These are phyloP conservation scores for Aureobasidium namibiae DNA, from an alignment of 2,329 filamentous ascomycete species.

Conservation along the genomic window DNA sequence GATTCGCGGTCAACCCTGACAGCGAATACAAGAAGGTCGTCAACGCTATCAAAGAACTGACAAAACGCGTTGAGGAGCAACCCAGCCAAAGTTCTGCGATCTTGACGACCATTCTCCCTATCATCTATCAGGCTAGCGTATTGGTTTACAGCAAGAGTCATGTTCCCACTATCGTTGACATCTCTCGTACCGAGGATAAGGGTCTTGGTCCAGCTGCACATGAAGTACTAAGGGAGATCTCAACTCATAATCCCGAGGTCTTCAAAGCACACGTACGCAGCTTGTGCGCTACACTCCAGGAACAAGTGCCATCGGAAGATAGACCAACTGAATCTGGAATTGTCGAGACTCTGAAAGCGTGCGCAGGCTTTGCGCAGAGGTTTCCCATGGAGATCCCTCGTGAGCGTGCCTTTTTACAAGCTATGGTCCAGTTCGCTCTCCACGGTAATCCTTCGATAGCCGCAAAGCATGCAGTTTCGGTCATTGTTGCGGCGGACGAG, in stretches of 20 bases:
- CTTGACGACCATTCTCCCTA: constrained; percentile 69
- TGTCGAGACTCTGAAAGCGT: constrained; percentile 90
- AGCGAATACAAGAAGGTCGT: constrained; percentile 88
- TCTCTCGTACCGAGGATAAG: constrained; percentile 66
- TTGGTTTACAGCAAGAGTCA: constrained; percentile 93
- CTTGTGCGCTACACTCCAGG: constrained; percentile 76
- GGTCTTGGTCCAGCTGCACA: constrained; percentile 72
- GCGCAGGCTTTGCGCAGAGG: constrained; percentile 80
- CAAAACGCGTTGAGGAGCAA: constrained; percentile 67
- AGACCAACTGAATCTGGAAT: constrained; percentile 62
- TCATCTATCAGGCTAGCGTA: constrained; percentile 75
- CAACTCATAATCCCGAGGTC: constrained; percentile 76
- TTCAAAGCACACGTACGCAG: constrained; percentile 90
- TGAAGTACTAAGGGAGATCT: constrained; percentile 86
- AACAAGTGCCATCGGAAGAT: constrained; percentile 64
- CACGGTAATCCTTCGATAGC: constrained; percentile 73
- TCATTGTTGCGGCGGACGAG: constrained; percentile 70
- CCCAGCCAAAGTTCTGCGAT: constrained; percentile 51
- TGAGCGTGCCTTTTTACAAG: constrained; percentile 71
- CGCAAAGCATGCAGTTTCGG: constrained; percentile 88
- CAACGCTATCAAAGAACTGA: constrained; percentile 82
- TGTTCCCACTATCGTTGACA: constrained; percentile 80
- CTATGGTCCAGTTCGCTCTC: constrained; percentile 73
- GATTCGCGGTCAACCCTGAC: constrained; percentile 74
- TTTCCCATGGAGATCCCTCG: constrained; percentile 76